These are phyloP conservation scores for Arctium lappa DNA, from an alignment of 129 eudicot genomes.

Conservation along the genomic window DNA sequence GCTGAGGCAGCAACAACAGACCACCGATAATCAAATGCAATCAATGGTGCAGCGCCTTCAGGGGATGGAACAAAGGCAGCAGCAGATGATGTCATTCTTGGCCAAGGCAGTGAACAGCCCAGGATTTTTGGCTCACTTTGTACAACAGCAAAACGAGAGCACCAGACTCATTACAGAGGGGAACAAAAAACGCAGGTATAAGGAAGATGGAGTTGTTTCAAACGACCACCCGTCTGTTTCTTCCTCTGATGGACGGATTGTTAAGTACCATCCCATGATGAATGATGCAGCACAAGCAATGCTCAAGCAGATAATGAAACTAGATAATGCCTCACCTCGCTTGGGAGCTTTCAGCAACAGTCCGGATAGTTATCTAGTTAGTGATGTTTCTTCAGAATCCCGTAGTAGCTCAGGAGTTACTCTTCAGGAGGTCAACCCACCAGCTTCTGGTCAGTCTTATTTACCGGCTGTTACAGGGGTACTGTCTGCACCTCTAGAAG, in stretches of 20 bases:
- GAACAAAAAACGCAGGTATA: constrained; percentile 69
- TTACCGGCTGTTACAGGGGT: constrained; percentile 35
- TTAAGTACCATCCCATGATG: constrained; percentile 70
- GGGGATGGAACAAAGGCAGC: constrained; percentile 92
- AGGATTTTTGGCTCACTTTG: constrained; percentile 71
- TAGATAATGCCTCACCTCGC: constrained; percentile 43
- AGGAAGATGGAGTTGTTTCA: constrained; percentile 45
- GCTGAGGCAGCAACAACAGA: constrained; percentile 80
- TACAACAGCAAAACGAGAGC: constrained; percentile 75
- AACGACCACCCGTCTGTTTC: constrained; percentile 16
- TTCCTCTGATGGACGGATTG: constrained; percentile 56
- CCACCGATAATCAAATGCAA: constrained; percentile 72
- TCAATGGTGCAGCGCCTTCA: constrained; percentile 84
- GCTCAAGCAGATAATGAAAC: constrained; percentile 63
- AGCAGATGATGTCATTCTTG: constrained; percentile 90
- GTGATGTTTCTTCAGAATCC: constrained; percentile 30
- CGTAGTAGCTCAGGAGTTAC: constrained; percentile 54
- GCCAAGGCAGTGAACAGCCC: constrained; percentile 90
- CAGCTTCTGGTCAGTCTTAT: constrained; percentile 25
- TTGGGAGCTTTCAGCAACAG: constrained; percentile 29
- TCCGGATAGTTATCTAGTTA: constrained; percentile 16
- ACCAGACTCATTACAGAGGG: constrained; percentile 51
- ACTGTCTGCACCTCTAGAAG: constrained; percentile 33
- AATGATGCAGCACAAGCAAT: constrained; percentile 68
- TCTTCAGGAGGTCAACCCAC: constrained; percentile 68